These are phyloP conservation scores for Curvularia lunata DNA, from an alignment of 2,329 filamentous ascomycete species.

Conservation along the genomic window DNA sequence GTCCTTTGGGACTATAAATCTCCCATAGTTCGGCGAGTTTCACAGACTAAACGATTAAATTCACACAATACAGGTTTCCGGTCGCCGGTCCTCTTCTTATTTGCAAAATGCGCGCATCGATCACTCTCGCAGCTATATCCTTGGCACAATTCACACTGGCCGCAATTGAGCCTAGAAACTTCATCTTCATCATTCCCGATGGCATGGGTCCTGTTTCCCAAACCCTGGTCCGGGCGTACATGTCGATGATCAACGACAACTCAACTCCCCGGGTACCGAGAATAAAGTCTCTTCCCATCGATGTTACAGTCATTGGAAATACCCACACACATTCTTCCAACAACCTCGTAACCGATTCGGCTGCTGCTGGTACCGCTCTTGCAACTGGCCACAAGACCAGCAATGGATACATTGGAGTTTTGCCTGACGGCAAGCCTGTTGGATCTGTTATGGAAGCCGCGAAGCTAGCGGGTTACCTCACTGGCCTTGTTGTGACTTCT, in stretches of 20 bases:
- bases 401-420: slow-evolving; percentile 47
- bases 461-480: slow-evolving; percentile 50
- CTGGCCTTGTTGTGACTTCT: slow-evolving; percentile 53
- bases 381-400: slow-evolving; percentile 51
- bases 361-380: slow-evolving; percentile 51
- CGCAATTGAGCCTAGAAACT: slow-evolving; percentile 19
- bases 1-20: not conserved
- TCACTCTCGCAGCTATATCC: not conserved
- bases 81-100: not conserved
- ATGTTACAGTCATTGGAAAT: slow-evolving; percentile 31
- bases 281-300: slow-evolving; percentile 26
- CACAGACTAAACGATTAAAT: not conserved
- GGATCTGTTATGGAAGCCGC: slow-evolving; percentile 53
- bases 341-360: slow-evolving; percentile 52
- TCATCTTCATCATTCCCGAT: slow-evolving; percentile 37
- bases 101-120: slow-evolving; percentile 1
- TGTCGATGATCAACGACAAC: slow-evolving; percentile 27
- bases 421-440: slow-evolving; percentile 43
- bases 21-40: not conserved
- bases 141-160: slow-evolving; percentile 6
- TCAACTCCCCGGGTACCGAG: slow-evolving; percentile 27
- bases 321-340: slow-evolving; percentile 34
- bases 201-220: slow-evolving; percentile 34
- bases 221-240: slow-evolving; percentile 31
- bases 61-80: not conserved